Percentiles rank a stretch among this genome's conserved stretches.
Evolutionary conservation across 192 early-diverging fungal species (phyloP).

Genomic region (Coemansia nantahalensis): DNA sequence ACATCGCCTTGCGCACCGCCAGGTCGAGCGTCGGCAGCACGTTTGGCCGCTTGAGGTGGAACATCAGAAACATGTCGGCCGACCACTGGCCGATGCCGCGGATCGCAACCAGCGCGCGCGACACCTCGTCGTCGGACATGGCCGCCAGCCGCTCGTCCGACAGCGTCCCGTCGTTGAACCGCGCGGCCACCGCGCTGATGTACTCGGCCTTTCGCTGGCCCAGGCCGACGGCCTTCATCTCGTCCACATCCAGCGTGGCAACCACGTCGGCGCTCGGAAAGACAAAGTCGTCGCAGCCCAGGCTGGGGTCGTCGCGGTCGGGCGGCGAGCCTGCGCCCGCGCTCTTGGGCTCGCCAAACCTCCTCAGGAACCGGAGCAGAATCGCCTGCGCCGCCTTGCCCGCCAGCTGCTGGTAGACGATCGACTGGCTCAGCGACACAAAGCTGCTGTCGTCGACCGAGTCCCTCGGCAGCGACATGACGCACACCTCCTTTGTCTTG

Average conservation of each 20-base stretch:
- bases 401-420: slow-evolving; percentile 71
- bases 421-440: slow-evolving; percentile 44
- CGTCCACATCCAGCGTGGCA: slow-evolving; percentile 42
- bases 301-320: neutral
- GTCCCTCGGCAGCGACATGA: slow-evolving; percentile 26
- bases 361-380: slow-evolving; percentile 52
- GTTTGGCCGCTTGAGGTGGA: slow-evolving; percentile 66
- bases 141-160: slow-evolving; percentile 37
- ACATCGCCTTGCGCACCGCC: slow-evolving; percentile 64
- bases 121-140: slow-evolving; percentile 60
- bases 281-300: slow-evolving; percentile 18
- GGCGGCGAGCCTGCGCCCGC: slow-evolving; percentile 1
- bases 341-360: slow-evolving; percentile 48
- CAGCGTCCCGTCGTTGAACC: slow-evolving; percentile 58
- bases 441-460: slow-evolving; percentile 29
- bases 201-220: slow-evolving; percentile 60
- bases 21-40: slow-evolving; percentile 66
- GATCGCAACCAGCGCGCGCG: slow-evolving; percentile 54
- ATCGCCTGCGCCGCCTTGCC: slow-evolving; percentile 69
- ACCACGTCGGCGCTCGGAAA: slow-evolving; percentile 60
- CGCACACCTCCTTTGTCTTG: slow-evolving; percentile 20
- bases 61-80: slow-evolving; percentile 75
- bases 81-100: slow-evolving; percentile 72
- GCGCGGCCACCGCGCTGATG: slow-evolving; percentile 58
- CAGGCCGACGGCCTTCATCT: slow-evolving; percentile 32